Conservation (phyloP, 306 rosid species). For the Dicorynia guianensis region DNA sequence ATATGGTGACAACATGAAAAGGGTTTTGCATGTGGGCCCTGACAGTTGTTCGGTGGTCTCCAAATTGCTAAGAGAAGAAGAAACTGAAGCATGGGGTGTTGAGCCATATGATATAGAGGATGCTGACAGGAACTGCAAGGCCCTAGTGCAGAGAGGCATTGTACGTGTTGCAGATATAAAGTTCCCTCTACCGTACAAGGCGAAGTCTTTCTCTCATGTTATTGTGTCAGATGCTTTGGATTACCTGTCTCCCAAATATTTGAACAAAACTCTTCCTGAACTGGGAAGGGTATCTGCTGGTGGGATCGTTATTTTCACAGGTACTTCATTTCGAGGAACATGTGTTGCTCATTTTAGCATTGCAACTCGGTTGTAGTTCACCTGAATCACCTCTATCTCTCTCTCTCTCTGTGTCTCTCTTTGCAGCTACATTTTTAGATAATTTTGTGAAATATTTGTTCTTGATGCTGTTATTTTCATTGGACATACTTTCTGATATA, state of each 20-base stretch:
- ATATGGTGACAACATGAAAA: constrained; percentile 72
- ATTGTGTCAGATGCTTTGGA: constrained; percentile 89
- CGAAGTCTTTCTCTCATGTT: constrained; percentile 84
- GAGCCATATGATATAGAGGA: constrained; percentile 94
- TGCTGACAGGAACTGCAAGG: constrained; percentile 71
- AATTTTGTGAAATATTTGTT: constrained; percentile 17
- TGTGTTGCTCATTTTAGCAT: neutral
- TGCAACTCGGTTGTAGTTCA: neutral
- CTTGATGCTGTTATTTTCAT: constrained; percentile 16
- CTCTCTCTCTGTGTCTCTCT: neutral
- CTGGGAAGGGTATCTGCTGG: constrained; percentile 77
- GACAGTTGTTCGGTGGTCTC: constrained; percentile 86
- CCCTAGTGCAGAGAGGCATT: constrained; percentile 76
- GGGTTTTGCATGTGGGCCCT: constrained; percentile 88
- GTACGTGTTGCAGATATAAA: constrained; percentile 87
- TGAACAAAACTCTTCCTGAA: constrained; percentile 90
- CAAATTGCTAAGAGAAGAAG: constrained; percentile 69
- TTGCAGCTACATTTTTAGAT: constrained; percentile 5
- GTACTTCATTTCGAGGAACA: constrained; percentile 44
- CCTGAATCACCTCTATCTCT: neutral
- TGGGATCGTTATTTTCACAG: constrained; percentile 80
- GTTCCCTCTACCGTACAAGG: constrained; percentile 84
- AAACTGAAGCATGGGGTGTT: constrained; percentile 91
- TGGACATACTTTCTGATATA: neutral
- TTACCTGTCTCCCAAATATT: constrained; percentile 86